A percentile compares a stretch with the other conserved stretches of the same genome.
phyloP scores from a whole-genome alignment of 805 yeast genomes.

The Spathaspora arborariae region DNA sequence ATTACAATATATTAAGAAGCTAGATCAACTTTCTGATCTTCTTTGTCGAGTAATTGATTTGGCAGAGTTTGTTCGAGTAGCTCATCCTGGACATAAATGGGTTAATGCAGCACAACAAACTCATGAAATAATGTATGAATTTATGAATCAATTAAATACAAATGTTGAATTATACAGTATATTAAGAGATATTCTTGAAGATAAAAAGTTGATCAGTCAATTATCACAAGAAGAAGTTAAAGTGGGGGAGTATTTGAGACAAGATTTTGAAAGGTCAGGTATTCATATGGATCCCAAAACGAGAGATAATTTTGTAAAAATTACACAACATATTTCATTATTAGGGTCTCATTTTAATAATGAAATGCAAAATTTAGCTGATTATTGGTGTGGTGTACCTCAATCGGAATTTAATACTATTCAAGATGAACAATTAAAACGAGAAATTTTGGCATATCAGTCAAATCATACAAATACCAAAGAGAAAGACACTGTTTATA shows the following conservation, averaged over 20 bases:
- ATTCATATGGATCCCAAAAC: slow-evolving; percentile 69
- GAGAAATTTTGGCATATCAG: slow-evolving; percentile 24
- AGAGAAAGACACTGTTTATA: slow-evolving; percentile 11
- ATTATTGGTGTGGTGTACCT: slow-evolving; percentile 35
- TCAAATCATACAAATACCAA: slow-evolving; percentile 15
- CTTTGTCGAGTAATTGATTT: slow-evolving; percentile 90
- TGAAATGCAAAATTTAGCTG: slow-evolving; percentile 35
- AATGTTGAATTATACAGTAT: slow-evolving; percentile 65
- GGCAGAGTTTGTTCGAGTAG: slow-evolving; percentile 86
- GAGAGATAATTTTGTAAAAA: slow-evolving; percentile 64
- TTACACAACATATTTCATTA: slow-evolving; percentile 77
- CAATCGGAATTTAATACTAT: slow-evolving; percentile 27
- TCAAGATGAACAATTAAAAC: slow-evolving; percentile 16
- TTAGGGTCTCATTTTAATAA: slow-evolving; percentile 75
- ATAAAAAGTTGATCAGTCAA: slow-evolving; percentile 21
- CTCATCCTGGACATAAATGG: slow-evolving; percentile 74
- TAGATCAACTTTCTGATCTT: slow-evolving; percentile 84
- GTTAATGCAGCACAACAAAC: slow-evolving; percentile 79
- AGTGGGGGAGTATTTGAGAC: slow-evolving; percentile 75
- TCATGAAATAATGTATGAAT: slow-evolving; percentile 86
- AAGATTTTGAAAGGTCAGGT: slow-evolving; percentile 90
- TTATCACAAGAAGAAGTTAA: slow-evolving; percentile 72
- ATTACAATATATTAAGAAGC: slow-evolving; percentile 51
- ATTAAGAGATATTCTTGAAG: slow-evolving; percentile 52
- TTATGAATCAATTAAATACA: slow-evolving; percentile 89